These are phyloP conservation scores for Malassezia yamatoensis DNA, from an alignment of 1,284 basidiomycete genomes.

Conservation along the genomic window DNA sequence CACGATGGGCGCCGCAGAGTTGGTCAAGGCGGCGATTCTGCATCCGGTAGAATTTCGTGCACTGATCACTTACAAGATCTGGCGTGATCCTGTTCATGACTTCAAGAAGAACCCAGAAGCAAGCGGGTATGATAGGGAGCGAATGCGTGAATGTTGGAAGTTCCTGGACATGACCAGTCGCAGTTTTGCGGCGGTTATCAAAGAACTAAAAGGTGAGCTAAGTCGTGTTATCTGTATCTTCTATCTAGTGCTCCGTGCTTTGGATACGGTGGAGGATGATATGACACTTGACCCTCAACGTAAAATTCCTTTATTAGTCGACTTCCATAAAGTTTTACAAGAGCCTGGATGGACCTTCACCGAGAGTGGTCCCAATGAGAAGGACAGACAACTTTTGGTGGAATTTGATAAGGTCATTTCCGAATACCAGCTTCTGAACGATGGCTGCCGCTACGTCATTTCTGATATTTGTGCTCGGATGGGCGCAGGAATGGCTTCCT, in stretches of 20 bases:
- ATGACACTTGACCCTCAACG: conserved; percentile 80
- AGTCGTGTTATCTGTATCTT: conserved; percentile 82
- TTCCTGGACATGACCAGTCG: conserved; percentile 80
- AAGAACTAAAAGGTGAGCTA: conserved; percentile 89
- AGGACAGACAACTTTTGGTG: conserved; percentile 74
- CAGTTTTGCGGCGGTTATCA: conserved; percentile 87
- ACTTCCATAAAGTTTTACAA: conserved; percentile 71
- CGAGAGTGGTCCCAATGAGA: conserved; percentile 75
- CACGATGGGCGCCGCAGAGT: conserved; percentile 1
- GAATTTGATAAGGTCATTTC: conserved; percentile 75
- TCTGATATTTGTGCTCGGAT: conserved; percentile 61
- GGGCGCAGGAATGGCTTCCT: conserved; percentile 92
- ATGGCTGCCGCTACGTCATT: conserved; percentile 67
- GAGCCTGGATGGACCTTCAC: conserved; percentile 80
- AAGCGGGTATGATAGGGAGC: conserved; percentile 42
- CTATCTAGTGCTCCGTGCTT: conserved; percentile 81
- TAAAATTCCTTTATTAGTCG: conserved; percentile 75
- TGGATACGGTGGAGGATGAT: conserved; percentile 97
- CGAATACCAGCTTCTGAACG: conserved; percentile 58
- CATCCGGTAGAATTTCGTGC: conserved; percentile 47
- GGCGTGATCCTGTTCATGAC: conserved; percentile 50
- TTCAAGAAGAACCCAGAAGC: conserved; percentile 46
- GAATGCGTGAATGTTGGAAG: conserved; percentile 81
- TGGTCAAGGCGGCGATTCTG: conserved; percentile 18
- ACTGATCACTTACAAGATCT: conserved; percentile 49